A percentile compares a stretch with the other conserved stretches of the same genome.
Evolutionary conservation across 495 filamentous ascomycete species (phyloP).

Genomic region (Paragyromitra xinjiangensis): DNA sequence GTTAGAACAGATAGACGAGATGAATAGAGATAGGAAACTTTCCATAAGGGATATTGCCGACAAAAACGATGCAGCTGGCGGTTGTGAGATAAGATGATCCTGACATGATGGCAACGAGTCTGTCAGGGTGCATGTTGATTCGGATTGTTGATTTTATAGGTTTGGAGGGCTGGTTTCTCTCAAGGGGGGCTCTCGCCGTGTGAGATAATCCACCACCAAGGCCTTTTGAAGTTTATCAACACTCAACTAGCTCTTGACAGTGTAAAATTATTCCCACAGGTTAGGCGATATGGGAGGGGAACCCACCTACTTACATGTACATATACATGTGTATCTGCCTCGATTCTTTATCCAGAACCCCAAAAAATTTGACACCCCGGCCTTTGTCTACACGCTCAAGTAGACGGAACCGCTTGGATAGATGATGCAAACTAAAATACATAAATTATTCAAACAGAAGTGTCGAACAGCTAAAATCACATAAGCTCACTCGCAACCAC

Average conservation of each 20-base stretch:
- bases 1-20: background rate
- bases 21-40: slow-evolving; percentile 33
- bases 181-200: background rate
- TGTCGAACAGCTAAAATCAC: background rate
- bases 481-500: background rate
- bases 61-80: slow-evolving; percentile 68
- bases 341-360: too few species aligned
- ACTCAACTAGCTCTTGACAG: background rate
- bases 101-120: slow-evolving; percentile 41
- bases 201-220: too few species aligned
- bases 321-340: too few species aligned
- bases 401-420: too few species aligned
- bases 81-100: slow-evolving; percentile 42
- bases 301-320: background rate
- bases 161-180: background rate
- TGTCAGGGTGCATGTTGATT: slow-evolving; percentile 42
- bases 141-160: background rate
- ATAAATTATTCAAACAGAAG: too few species aligned
- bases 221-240: background rate
- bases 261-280: background rate
- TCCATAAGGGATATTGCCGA: slow-evolving; percentile 84
- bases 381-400: too few species aligned
- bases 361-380: too few species aligned
- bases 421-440: too few species aligned
- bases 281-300: background rate